phyloP scores from a whole-genome alignment of 345 rosid species.

The Xanthoceras sorbifolium region DNA sequence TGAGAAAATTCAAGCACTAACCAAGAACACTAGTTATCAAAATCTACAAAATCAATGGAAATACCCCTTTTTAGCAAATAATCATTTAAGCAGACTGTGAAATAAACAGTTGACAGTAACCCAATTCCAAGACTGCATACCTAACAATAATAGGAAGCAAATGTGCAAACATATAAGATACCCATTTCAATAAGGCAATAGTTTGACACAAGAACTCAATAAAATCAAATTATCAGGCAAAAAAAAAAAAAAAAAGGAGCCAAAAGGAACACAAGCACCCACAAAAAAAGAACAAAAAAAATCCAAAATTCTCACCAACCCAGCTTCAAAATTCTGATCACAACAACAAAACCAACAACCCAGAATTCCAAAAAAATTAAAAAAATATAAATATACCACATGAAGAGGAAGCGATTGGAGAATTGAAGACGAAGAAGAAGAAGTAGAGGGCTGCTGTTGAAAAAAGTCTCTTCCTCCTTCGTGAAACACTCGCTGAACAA shows the following conservation, averaged over 20 bases:
- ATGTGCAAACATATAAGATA: not conserved
- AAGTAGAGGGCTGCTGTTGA: slow-evolving; percentile 81
- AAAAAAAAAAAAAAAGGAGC: not conserved
- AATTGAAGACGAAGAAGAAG: slow-evolving; percentile 81
- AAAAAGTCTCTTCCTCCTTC: slow-evolving; percentile 91
- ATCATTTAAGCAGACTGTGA: not conserved
- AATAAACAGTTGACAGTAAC: not conserved
- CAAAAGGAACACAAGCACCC: not conserved
- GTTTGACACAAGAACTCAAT: not conserved
- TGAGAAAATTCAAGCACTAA: not conserved
- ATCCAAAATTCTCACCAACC: not conserved
- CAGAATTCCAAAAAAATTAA: not conserved
- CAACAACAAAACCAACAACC: not conserved
- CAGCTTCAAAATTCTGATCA: not conserved
- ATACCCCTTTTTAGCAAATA: not conserved
- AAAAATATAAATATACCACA: slow-evolving; percentile 50
- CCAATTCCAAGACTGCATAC: not conserved
- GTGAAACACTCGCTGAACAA: slow-evolving; percentile 90
- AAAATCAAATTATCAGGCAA: not conserved
- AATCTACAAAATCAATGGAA: not conserved
- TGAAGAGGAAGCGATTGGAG: slow-evolving; percentile 96
- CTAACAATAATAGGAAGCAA: not conserved
- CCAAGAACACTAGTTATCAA: not conserved
- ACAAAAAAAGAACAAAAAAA: not conserved
- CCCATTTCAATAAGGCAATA: not conserved